Conservation (phyloP, 2,329 filamentous ascomycete genomes). For the Elsinoe arachidis region DNA sequence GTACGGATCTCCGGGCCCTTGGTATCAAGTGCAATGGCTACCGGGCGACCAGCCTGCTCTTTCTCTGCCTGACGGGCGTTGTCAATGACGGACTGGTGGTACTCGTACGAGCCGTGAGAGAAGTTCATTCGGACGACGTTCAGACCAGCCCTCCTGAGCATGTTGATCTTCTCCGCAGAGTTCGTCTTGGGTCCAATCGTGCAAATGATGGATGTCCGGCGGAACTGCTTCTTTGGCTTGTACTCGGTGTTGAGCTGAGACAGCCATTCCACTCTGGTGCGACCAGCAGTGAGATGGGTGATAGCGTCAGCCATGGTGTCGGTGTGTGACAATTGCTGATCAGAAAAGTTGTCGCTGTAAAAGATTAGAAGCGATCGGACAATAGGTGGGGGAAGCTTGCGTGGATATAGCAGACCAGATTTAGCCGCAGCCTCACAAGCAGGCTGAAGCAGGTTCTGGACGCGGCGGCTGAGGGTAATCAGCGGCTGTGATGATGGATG, state of each 20-base stretch:
- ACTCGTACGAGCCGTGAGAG: slow-evolving; percentile 86
- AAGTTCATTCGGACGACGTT: slow-evolving; percentile 99
- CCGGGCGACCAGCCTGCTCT: slow-evolving; percentile 67
- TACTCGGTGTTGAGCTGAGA: slow-evolving; percentile 82
- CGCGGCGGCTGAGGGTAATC: background rate
- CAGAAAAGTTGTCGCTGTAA: background rate
- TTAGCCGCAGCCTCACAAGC: background rate
- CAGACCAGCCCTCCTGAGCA: slow-evolving; percentile 80
- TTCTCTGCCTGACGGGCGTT: slow-evolving; percentile 82
- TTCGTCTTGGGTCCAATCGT: slow-evolving; percentile 99
- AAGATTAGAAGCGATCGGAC: background rate
- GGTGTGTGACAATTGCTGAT: background rate
- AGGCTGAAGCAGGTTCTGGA: slow-evolving; percentile 9
- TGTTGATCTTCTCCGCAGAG: slow-evolving; percentile 93
- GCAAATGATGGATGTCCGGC: slow-evolving; percentile 95
- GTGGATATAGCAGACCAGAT: slow-evolving; percentile 3
- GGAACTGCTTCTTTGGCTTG: slow-evolving; percentile 79
- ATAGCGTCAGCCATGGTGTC: slow-evolving; percentile 60
- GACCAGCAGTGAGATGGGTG: slow-evolving; percentile 70
- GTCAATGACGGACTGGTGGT: slow-evolving; percentile 97
- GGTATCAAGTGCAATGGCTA: slow-evolving; percentile 87
- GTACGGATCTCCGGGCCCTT: slow-evolving; percentile 85
- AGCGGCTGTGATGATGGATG: background rate
- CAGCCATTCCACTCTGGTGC: slow-evolving; percentile 63
- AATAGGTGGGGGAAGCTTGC: slow-evolving; percentile 2